These are phyloP conservation scores for Beauveria sp. DNA, from an alignment of 2,329 filamentous ascomycete genomes.

Conservation along the genomic window DNA sequence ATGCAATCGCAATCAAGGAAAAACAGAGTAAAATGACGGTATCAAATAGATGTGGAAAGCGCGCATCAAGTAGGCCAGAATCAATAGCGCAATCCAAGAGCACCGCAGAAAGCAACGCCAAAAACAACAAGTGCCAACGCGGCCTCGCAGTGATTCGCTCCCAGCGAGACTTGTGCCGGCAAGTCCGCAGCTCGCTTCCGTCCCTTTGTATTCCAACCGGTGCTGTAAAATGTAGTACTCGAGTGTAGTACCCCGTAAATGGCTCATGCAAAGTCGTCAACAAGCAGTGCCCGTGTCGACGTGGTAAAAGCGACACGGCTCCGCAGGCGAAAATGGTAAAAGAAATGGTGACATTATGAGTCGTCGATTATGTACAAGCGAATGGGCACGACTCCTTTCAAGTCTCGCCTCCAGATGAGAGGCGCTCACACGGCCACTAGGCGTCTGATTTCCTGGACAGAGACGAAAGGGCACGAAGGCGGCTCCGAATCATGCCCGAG, in stretches of 20 bases:
- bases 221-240: constrained; percentile 3
- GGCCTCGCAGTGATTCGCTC: neutral
- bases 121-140: neutral
- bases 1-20: constrained; percentile 6
- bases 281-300: constrained; percentile 20
- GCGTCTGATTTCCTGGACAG: constrained; percentile 33
- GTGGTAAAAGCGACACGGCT: neutral
- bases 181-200: neutral
- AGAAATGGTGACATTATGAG: constrained; percentile 20
- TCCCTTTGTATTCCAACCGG: constrained; percentile 4
- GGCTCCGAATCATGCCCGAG: constrained; percentile 25
- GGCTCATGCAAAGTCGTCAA: constrained; percentile 42
- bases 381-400: constrained; percentile 14
- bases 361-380: constrained; percentile 23
- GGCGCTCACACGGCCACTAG: constrained; percentile 22
- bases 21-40: neutral
- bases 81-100: neutral
- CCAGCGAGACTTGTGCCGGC: neutral
- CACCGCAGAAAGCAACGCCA: neutral
- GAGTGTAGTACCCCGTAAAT: constrained; percentile 32
- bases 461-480: constrained; percentile 34
- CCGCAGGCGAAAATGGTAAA: constrained; percentile 1
- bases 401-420: constrained; percentile 11
- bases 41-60: neutral
- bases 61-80: neutral